Base-by-base conservation (phyloP, 2,329 filamentous ascomycete species). In the Ilyonectria mors-panacis region DNA sequence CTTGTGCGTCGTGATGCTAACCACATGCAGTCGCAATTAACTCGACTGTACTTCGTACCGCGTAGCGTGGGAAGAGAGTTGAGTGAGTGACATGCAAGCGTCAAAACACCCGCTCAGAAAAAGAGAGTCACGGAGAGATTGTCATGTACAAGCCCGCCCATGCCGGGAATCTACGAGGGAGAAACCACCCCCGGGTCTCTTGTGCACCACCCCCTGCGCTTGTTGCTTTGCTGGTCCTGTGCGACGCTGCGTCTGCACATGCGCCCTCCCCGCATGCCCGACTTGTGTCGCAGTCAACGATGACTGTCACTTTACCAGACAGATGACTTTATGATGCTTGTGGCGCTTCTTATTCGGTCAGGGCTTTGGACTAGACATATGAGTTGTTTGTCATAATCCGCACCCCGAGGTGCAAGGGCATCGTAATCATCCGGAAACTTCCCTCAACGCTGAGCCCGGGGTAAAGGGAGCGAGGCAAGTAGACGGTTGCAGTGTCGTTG, bases 21-120 rank as follows among this genome's bases (percentile, higher is more conserved):
- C 72, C 66, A 44, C 61, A 72, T 73, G 58, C 65, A 71, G 70
- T 65, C 58, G 47, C 50, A 23, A 67, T 68, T 71, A 71, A 65
- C 67, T 70, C 50, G 65, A 35, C 47, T 62, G 39, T 10, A 35
- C 39, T n/a, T 42, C 15, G 23, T 44, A 33, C n/a, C 23, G 30
- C 33, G 37, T 37, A 45, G 37, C 23, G 33, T 47, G 2, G 39
- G 23, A 30, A 39, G 26, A 23, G 19, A 39, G 39, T 47, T 47
- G 19, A 19, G 10, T 44, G 42, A 26, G 28, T 59, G 57, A 42
- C 23, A 37, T 8, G 26, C 30, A 33, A 51, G 26, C 33, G 48
- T 51, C 28, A 50, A 50, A 50, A 33, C 26, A 30, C n/a, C 13
- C 13, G 23, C 45, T 15, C 4, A 37, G 33, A 8, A 10, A 15